phyloP scores from a whole-genome alignment of 1,284 basidiomycete genomes.

The Malassezia pachydermatis region DNA sequence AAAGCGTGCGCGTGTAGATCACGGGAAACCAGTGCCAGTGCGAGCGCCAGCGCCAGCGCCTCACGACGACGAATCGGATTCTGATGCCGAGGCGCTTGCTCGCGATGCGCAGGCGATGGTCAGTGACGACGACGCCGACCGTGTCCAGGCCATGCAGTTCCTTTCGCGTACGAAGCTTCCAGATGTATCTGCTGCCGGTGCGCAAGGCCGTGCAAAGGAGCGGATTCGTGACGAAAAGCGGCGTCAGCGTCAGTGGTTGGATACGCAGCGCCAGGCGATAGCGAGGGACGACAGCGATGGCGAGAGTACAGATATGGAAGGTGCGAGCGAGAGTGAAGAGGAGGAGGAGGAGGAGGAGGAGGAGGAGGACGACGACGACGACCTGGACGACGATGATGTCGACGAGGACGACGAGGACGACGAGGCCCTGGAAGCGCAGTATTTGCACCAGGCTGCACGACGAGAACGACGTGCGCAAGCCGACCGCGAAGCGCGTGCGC shows the following conservation, averaged over 20 bases:
- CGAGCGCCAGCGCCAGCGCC: too few species aligned
- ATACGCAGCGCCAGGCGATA: not conserved
- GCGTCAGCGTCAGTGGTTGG: slow-evolving; percentile 9
- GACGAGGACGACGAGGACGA: slow-evolving; percentile 5
- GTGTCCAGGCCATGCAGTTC: slow-evolving; percentile 3
- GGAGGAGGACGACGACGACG: not conserved
- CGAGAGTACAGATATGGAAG: slow-evolving; percentile 65
- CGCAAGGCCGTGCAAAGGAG: slow-evolving; percentile 8
- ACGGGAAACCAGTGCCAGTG: too few species aligned
- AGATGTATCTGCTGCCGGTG: slow-evolving; percentile 1
- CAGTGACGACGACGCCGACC: slow-evolving; percentile 2
- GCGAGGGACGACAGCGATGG: slow-evolving; percentile 57
- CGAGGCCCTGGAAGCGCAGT: slow-evolving; percentile 23
- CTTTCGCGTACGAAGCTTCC: slow-evolving; percentile 10
- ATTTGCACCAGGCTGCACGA: slow-evolving; percentile 24
- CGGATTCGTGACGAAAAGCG: slow-evolving; percentile 4
- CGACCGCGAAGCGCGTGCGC: slow-evolving; percentile 16
- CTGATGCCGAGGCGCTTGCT: not conserved
- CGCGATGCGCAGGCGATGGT: slow-evolving; percentile 15
- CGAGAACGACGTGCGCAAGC: slow-evolving; percentile 17
- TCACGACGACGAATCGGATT: too few species aligned
- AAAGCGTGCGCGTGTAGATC: not conserved
- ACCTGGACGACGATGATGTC: slow-evolving; percentile 3
- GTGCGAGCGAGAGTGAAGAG: slow-evolving; percentile 57
- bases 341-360: slow-evolving; percentile 13